Percentiles rank a stretch among this genome's conserved stretches.
These are phyloP conservation scores for Auxenochlorella pyrenoidosa DNA, from an alignment of 139 green algal species.

Conservation along the genomic window DNA sequence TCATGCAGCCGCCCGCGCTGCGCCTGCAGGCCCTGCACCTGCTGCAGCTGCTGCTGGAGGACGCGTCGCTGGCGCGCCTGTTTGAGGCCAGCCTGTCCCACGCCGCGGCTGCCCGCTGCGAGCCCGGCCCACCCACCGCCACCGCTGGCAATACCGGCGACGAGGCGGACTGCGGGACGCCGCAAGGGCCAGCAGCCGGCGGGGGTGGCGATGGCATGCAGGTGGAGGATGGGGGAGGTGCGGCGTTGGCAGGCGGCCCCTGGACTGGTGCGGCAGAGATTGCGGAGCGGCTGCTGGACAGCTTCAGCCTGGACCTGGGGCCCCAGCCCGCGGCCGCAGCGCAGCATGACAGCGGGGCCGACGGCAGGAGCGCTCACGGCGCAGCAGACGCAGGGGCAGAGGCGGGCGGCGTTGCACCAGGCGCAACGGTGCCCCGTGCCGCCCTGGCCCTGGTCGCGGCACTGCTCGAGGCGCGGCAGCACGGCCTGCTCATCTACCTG, in stretches of 20 bases:
- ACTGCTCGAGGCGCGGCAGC: conserved; percentile 13
- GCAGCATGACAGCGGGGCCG: neutral
- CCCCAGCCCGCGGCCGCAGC: neutral
- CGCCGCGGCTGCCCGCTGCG: conserved; percentile 15
- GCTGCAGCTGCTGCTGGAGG: conserved; percentile 37
- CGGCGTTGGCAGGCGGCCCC: neutral
- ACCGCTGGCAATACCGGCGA: neutral
- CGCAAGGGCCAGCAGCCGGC: neutral
- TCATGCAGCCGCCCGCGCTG: conserved; percentile 12
- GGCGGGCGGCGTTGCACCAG: neutral
- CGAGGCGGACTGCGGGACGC: neutral
- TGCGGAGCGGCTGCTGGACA: conserved; percentile 17
- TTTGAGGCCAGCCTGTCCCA: conserved; percentile 28
- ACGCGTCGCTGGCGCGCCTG: neutral
- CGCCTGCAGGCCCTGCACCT: conserved; percentile 24
- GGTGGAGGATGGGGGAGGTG: neutral
- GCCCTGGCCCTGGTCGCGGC: conserved; percentile 23
- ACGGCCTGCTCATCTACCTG: neutral
- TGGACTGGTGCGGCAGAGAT: conserved; percentile 11
- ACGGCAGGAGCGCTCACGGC: too few species aligned
- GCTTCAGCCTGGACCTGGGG: neutral
- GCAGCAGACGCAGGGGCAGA: neutral
- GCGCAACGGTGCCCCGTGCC: neutral
- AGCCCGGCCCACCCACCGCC: neutral
- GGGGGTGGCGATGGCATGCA: neutral